Evolutionary conservation across 1,284 basidiomycete genomes (phyloP), one percentile per base, ranked within the genome.

Genomic region (Naganishia cerealis): DNA sequence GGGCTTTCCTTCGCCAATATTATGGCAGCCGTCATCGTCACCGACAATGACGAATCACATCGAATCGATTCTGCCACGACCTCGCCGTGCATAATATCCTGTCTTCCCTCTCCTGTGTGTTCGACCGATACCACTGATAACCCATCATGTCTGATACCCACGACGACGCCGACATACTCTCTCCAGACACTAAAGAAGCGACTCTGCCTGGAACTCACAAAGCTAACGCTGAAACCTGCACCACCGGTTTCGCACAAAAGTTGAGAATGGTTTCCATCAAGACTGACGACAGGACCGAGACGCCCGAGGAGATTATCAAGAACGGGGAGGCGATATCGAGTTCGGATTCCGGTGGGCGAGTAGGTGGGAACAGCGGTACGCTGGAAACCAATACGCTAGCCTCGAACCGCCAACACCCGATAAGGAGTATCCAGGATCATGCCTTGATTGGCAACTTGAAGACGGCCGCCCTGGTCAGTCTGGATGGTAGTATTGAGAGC

Each of bases 401-500:
- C 46, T 43, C 55, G 15, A 56, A 50, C 29, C 54, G 57, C 16
- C 29, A 57, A 53, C 50, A 59, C 39, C 50, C 48, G n/a, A 53
- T 53, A 24, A 58, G 57, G 29, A 42, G 24, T 36, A 67, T 67
- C 12, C 65, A 71, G 59, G 81, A 83, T 62, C 81, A 82, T 72
- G 82, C 79, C 0, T 71, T 83, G 36, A 80, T 83, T 67, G 82
- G 82, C 0, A 82, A 82, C 72, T 71, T 81, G 39, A 71, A 75
- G 67, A 82, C 81, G 3, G 82, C 82, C 0, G 83, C 82, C 0
- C 70, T 81, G 33, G 76, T 83, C 61, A 79, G 77, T 18, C 72
- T 81, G 39, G 78, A 80, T 65, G 81, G 79, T 21, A 79, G 77
- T 33, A 81, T 82, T 73, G 81, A 94, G 76, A 90, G 89, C 72